These are phyloP conservation scores for Leccinellum albellum DNA, from an alignment of 768 basidiomycete species.

Conservation along the genomic window DNA sequence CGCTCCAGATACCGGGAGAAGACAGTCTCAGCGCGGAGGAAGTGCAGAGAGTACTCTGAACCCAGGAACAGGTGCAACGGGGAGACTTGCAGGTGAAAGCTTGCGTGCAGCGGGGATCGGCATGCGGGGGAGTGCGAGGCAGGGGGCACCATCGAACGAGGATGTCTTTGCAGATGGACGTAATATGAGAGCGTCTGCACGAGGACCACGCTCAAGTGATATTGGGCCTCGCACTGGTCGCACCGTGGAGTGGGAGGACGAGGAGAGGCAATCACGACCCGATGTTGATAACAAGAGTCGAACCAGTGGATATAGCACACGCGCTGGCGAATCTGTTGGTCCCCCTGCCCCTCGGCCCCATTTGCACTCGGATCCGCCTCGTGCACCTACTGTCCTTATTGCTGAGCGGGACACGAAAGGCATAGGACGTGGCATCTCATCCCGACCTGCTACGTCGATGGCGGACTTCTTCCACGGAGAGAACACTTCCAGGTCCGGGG, in stretches of 20 bases:
- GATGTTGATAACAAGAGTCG: constrained; percentile 21
- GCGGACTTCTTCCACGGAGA: constrained; percentile 40
- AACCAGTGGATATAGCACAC: constrained; percentile 22
- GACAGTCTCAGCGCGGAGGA: constrained; percentile 58
- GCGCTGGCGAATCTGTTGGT: constrained; percentile 13
- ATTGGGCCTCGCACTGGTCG: constrained; percentile 5
- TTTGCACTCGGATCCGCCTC: constrained; percentile 25
- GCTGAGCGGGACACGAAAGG: constrained; percentile 22
- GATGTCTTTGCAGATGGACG: constrained; percentile 34
- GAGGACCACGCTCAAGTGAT: constrained; percentile 14
- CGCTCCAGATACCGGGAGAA: constrained; percentile 36
- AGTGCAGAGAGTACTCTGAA: constrained; percentile 66
- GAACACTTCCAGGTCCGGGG: constrained; percentile 8
- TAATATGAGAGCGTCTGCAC: constrained; percentile 16
- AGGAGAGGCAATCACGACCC: constrained; percentile 17
- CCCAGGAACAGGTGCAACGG: constrained; percentile 38
- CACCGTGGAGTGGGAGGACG: constrained; percentile 25
- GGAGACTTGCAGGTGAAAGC: constrained; percentile 62
- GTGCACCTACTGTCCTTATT: constrained; percentile 12
- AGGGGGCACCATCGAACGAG: constrained; percentile 28
- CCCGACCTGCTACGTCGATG: constrained; percentile 56
- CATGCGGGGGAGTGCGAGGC: constrained; percentile 31
- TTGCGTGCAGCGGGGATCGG: constrained; percentile 68
- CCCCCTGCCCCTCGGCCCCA: constrained; percentile 20
- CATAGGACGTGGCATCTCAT: constrained; percentile 11